These are phyloP conservation scores for Schoenoplectus tabernaemontani DNA, from an alignment of 202 grass and related monocot genomes.

Conservation along the genomic window DNA sequence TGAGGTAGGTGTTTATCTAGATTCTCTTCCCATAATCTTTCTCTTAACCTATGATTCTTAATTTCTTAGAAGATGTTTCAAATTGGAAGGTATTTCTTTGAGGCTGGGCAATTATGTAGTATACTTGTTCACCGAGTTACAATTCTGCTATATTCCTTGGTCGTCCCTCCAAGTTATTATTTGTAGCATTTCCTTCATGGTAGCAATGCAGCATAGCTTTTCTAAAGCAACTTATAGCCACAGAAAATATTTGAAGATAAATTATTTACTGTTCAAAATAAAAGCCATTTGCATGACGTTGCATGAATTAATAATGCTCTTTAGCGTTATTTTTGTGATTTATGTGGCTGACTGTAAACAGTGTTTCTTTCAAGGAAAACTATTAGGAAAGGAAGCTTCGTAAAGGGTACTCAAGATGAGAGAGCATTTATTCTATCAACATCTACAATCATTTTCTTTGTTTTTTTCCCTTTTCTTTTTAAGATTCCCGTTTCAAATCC, in stretches of 20 bases:
- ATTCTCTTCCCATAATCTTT: conserved; percentile 14
- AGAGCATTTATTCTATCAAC: background rate
- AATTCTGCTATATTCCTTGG: background rate
- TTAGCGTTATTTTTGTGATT: background rate
- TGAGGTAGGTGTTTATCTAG: conserved; percentile 36
- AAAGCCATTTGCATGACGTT: too few relatives aligned
- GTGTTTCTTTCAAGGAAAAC: background rate
- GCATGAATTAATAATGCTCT: background rate
- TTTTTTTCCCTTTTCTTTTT: too few relatives aligned
- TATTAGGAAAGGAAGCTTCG: background rate
- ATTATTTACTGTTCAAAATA: too few relatives aligned
- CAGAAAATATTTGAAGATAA: too few relatives aligned
- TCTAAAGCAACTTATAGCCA: background rate
- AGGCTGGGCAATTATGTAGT: too few relatives aligned
- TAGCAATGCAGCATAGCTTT: background rate
- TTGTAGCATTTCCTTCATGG: background rate
- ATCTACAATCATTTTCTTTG: too few relatives aligned
- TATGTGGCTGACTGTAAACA: background rate
- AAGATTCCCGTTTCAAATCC: background rate
- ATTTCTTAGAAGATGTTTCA: background rate
- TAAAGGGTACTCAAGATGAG: background rate
- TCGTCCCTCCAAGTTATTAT: background rate
- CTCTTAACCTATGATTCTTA: background rate
- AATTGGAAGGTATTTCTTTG: background rate
- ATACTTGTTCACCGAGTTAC: too few relatives aligned